Conservation (phyloP, 805 yeast species). For the Metschnikowia vanudenii region DNA sequence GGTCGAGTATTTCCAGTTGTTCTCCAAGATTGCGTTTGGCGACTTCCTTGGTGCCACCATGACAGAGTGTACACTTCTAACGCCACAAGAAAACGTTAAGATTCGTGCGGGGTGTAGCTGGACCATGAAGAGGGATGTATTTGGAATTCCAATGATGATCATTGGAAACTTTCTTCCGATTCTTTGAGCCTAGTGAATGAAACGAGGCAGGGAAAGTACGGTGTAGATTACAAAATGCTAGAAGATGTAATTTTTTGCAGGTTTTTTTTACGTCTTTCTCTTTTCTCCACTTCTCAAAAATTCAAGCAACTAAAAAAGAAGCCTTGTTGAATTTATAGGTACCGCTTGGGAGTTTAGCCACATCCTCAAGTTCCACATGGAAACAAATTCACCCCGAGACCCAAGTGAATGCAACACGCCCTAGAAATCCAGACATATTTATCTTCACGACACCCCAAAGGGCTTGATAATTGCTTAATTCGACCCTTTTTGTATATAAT, state of each 20-base stretch:
- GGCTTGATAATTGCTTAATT: too few species aligned
- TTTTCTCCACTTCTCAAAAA: too few species aligned
- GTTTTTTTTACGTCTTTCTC: too few species aligned
- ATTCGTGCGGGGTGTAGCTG: slow-evolving; percentile 82
- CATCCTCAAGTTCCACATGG: neutral
- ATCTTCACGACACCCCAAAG: too few species aligned
- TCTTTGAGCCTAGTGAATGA: slow-evolving; percentile 21
- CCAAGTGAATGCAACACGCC: too few species aligned
- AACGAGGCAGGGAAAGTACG: neutral
- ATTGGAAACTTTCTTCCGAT: slow-evolving; percentile 91
- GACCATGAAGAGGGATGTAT: slow-evolving; percentile 92
- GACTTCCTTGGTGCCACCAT: slow-evolving; percentile 85
- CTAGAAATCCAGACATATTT: too few species aligned
- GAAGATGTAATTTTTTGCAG: too few species aligned
- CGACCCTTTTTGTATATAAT: too few species aligned
- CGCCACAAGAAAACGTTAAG: slow-evolving; percentile 51
- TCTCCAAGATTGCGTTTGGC: slow-evolving; percentile 83
- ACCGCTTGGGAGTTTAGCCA: neutral
- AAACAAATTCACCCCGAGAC: too few species aligned
- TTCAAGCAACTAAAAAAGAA: too few species aligned
- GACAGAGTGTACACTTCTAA: slow-evolving; percentile 78
- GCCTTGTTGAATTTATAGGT: too few species aligned
- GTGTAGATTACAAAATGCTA: too few species aligned
- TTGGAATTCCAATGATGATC: slow-evolving; percentile 96
- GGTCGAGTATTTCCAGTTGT: slow-evolving; percentile 81